Base-by-base conservation (phyloP, 2,329 filamentous ascomycete genomes). In the Exophiala spinifera region DNA sequence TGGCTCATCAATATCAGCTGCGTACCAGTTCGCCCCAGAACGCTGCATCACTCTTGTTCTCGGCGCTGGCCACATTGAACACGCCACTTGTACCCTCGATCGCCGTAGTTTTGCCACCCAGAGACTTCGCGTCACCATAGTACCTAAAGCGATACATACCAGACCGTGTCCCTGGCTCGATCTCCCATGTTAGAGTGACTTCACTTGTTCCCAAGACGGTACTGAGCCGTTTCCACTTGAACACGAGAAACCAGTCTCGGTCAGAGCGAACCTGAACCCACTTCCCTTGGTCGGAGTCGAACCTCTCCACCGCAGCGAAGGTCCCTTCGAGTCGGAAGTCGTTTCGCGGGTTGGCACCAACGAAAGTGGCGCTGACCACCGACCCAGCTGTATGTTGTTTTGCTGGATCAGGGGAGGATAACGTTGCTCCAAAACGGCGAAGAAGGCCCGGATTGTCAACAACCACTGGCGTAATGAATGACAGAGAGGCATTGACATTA, bases 281-380 rank as follows among this genome's bases (percentile, higher is more conserved):
- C 0, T 48, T 64, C 13, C 67, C 74, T 23, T 63, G 72, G 51
- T 67, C 65, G 36, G 63, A 60, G 31, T 77, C 68, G 45, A 82
- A 76, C 65, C 76, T 76, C 74, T 96, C 91, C 0, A 96, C 80
- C 0, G 87, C 82, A 0, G 86, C 86, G 69, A 84, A 96, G 0
- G 90, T 95, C 2, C 78, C 79, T 64, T 89, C 91, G 1, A 89
- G 82, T 1, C 84, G 82, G 25, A 96, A 81, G 61, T 96, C 88
- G 69, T 96, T 96, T 25, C 92, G 82, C 14, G 92, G 92, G 65
- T 96, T 96, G 1, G 91, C 91, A 14, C 86, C 92, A 2, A 92
- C 82, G 69, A 96, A 96, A 0, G 78, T 84, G 0, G 80, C 86
- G 14, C 74, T 79, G 46, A 91, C 82, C 3, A 75, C 74, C 28